Percentiles rank a stretch among this genome's conserved stretches.
These are phyloP conservation scores for Claviceps lovelessii DNA, from an alignment of 2,329 filamentous ascomycete species.

Conservation along the genomic window DNA sequence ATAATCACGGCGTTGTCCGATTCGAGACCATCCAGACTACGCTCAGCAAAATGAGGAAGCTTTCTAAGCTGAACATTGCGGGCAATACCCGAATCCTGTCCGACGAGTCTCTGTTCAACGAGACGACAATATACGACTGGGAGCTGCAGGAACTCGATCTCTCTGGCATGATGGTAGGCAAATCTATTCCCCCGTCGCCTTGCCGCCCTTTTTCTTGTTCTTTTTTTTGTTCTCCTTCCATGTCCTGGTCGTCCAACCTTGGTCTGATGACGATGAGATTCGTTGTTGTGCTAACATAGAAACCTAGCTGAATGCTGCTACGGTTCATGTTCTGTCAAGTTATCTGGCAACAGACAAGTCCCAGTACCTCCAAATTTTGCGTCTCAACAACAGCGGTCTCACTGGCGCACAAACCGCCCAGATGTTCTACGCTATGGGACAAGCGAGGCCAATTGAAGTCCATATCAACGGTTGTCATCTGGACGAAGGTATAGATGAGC, in stretches of 20 bases:
- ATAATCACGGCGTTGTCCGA: slow-evolving; percentile 36
- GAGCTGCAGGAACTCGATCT: slow-evolving; percentile 39
- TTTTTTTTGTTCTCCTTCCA: background rate
- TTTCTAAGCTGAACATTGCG: slow-evolving; percentile 35
- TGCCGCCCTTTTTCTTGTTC: no score
- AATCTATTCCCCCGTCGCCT: background rate
- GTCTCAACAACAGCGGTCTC: slow-evolving; percentile 38
- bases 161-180: slow-evolving; percentile 35
- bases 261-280: slow-evolving; percentile 1
- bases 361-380: slow-evolving; percentile 27
- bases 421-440: slow-evolving; percentile 36
- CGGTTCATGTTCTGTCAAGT: slow-evolving; percentile 29
- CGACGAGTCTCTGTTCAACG: slow-evolving; percentile 31
- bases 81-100: slow-evolving; percentile 34
- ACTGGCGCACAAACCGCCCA: slow-evolving; percentile 34
- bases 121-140: slow-evolving; percentile 28
- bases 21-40: slow-evolving; percentile 31
- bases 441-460: slow-evolving; percentile 31
- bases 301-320: slow-evolving; percentile 33
- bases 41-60: slow-evolving; percentile 27
- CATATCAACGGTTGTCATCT: slow-evolving; percentile 38
- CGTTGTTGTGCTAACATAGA: background rate
- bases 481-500: slow-evolving; percentile 35
- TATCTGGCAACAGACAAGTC: slow-evolving; percentile 30
- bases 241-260: background rate